Percentiles rank a stretch among this genome's conserved stretches.
Conservation (phyloP, 176 grass and related monocot genomes). For the Otatea glauca region DNA sequence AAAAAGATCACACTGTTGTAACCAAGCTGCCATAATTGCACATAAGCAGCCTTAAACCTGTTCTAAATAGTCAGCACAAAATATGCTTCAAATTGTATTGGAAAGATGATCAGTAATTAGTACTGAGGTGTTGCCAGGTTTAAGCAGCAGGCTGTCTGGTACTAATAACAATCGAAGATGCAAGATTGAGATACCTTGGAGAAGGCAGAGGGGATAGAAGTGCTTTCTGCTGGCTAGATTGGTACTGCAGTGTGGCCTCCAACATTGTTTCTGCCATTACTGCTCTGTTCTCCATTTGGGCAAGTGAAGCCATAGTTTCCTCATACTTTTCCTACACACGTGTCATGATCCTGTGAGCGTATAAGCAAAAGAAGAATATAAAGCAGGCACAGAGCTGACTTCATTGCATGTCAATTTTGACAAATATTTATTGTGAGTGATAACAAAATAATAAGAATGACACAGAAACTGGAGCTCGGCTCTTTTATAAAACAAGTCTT, state of each 20-base stretch:
- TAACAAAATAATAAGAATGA: conserved; percentile 1
- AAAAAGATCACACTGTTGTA: background rate
- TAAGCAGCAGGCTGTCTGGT: background rate
- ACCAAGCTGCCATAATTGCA: background rate
- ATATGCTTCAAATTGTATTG: conserved; percentile 1
- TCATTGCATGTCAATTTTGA: conserved; percentile 12
- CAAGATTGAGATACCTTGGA: conserved; percentile 69
- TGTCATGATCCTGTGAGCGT: conserved; percentile 29
- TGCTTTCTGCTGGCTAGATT: conserved; percentile 96
- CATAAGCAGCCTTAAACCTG: conserved; percentile 18
- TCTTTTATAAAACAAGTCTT: background rate
- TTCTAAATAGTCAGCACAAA: conserved; percentile 17
- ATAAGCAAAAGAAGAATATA: conserved; percentile 19
- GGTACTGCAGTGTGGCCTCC: conserved; percentile 97
- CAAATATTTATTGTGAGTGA: conserved; percentile 1
- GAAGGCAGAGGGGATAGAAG: conserved; percentile 69
- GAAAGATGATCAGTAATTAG: conserved; percentile 37
- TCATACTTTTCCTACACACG: conserved; percentile 90
- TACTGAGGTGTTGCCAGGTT: conserved; percentile 7
- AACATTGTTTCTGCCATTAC: conserved; percentile 99
- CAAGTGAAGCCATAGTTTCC: conserved; percentile 73
- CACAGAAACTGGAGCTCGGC: background rate
- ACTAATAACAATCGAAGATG: conserved; percentile 38
- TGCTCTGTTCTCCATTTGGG: conserved; percentile 89
- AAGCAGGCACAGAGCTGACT: conserved; percentile 1